Evolutionary conservation across 257 asterid species (phyloP), one percentile per base, ranked within the genome.

Genomic region (Pogostemon cablin): DNA sequence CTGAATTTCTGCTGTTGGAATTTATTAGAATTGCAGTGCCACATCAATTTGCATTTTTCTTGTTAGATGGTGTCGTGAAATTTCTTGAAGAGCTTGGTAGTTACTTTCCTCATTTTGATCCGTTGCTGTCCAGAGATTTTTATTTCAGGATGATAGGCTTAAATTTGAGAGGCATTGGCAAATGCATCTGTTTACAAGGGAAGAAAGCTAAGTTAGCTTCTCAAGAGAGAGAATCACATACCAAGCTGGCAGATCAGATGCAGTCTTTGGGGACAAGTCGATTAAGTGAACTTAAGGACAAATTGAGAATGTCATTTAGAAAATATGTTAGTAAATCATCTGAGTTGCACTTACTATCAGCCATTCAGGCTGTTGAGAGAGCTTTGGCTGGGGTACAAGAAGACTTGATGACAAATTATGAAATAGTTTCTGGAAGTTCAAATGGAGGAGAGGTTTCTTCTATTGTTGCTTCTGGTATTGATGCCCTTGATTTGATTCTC

Each of bases 321-420:
- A 81, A 76, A 49, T 85, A 83, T 72, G 58, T 93, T 61, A 84
- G 77, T 83, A 82, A 81, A 75, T 78, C 97, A 76, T 84, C 92
- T 50, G 91, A 80, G 67, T 80, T 83, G 78, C 97, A 87, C 76
- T 79, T 93, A 49, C 71, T 74, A 68, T 83, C 95, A 15, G 81
- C 86, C 64, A 67, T 90, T 80, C 88, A 87, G 80, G 81, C 90
- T 75, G 79, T 87, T 39, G 98, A 93, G 86, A 90, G 98, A 86
- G 96, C 98, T 77, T 65, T 93, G 81, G 90, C 86, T 56, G 97
- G 96, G 72, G 85, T 80, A 73, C 89, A 85, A 78, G 89, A 85
- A 65, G 87, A 86, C 71, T 75, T 80, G 78, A 69, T 72, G 81
- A 56, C 86, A 65, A 86, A 80, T 84, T 86, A 87, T 79, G 91